phyloP scores from a whole-genome alignment of 306 rosid genomes.

The Neltuma alba region DNA sequence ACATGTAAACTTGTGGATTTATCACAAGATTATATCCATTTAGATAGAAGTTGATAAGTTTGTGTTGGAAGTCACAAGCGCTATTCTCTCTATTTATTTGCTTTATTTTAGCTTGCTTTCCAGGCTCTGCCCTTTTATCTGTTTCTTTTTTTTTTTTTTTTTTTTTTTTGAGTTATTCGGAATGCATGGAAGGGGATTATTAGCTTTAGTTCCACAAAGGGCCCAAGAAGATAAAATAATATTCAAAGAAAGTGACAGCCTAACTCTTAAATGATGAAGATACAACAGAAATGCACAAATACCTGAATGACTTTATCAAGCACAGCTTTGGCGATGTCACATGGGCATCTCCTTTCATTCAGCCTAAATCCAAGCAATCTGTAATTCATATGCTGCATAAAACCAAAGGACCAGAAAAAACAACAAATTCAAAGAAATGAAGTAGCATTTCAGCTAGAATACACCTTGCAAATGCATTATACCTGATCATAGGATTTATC shows the following conservation, averaged over 20 bases:
- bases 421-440: slow-evolving; percentile 27
- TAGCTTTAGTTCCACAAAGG: too few relatives aligned
- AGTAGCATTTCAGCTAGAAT: slow-evolving; percentile 15
- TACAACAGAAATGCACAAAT: slow-evolving; percentile 32
- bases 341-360: slow-evolving; percentile 57
- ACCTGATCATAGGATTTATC: slow-evolving; percentile 86
- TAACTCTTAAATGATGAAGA: slow-evolving; percentile 18
- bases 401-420: slow-evolving; percentile 38
- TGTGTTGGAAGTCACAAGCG: background rate
- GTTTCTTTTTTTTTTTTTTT: background rate
- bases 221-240: background rate
- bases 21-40: background rate
- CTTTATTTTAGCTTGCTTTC: background rate
- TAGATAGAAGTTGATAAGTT: background rate
- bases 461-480: slow-evolving; percentile 34
- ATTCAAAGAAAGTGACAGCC: slow-evolving; percentile 8
- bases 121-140: background rate
- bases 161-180: too few relatives aligned
- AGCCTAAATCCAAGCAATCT: slow-evolving; percentile 94
- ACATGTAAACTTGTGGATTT: background rate
- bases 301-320: slow-evolving; percentile 76
- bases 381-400: slow-evolving; percentile 79
- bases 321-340: slow-evolving; percentile 53
- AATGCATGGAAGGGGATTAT: too few relatives aligned
- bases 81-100: background rate